Conservation (phyloP, 2,329 filamentous ascomycete genomes). For the Nemania bipapillata region DNA sequence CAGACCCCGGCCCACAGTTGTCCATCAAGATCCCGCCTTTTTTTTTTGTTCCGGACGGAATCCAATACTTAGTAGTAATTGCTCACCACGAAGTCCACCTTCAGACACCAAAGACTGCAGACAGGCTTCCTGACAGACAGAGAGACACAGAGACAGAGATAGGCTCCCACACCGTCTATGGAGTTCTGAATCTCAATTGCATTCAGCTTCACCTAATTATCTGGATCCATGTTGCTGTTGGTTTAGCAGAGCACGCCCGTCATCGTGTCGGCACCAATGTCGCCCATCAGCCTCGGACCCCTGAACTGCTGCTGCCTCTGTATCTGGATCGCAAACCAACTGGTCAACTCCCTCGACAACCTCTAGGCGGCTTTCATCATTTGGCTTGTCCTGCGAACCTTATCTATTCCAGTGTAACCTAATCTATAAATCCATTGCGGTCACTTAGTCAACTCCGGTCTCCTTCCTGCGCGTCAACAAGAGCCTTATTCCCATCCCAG, state of each 20-base stretch:
- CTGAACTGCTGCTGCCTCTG: conserved; percentile 48
- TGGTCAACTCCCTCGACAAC: conserved; percentile 35
- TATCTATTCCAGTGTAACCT: neutral
- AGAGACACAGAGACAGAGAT: neutral
- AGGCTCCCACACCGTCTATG: neutral
- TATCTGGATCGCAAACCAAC: conserved; percentile 41
- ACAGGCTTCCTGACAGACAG: no score
- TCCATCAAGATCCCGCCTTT: conserved; percentile 17
- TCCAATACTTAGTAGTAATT: neutral
- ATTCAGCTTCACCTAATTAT: neutral
- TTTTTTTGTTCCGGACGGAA: conserved; percentile 3
- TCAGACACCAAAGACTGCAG: no score
- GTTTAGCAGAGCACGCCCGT: conserved; percentile 19
- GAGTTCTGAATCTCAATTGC: neutral
- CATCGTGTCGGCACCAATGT: conserved; percentile 47
- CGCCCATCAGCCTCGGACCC: conserved; percentile 43
- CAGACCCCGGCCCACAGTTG: conserved; percentile 7
- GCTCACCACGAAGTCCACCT: neutral
- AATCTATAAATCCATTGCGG: neutral
- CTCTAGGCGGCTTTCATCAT: conserved; percentile 31
- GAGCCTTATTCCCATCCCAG: conserved; percentile 37
- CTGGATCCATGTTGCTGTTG: conserved; percentile 16
- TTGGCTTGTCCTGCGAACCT: neutral
- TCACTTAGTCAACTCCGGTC: neutral
- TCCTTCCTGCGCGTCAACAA: conserved; percentile 31